A percentile compares a stretch with the other conserved stretches of the same genome.
phyloP scores from a whole-genome alignment of 306 rosid genomes.

The Vigna radiata region DNA sequence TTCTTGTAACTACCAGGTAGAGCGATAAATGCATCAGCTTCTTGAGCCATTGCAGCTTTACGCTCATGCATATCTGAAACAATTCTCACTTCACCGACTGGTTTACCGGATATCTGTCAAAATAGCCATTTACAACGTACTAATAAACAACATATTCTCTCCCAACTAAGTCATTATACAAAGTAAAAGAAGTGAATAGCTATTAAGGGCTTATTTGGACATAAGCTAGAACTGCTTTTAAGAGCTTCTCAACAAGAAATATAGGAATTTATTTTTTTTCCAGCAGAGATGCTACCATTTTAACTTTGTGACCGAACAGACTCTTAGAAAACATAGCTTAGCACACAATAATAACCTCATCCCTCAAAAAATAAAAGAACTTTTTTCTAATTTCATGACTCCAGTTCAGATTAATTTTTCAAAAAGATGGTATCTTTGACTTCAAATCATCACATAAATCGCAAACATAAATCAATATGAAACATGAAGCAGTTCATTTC shows the following conservation, averaged over 20 bases:
- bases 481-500: slow-evolving; percentile 29
- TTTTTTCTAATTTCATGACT: not conserved
- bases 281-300: too few species aligned
- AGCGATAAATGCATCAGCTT: slow-evolving; percentile 94
- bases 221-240: too few species aligned
- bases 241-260: too few species aligned
- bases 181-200: slow-evolving; percentile 28
- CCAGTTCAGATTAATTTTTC: slow-evolving; percentile 10
- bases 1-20: slow-evolving; percentile 76
- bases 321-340: not conserved
- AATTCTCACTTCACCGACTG: slow-evolving; percentile 91
- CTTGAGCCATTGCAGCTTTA: slow-evolving; percentile 92
- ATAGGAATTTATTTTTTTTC: too few species aligned
- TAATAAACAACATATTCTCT: slow-evolving; percentile 9
- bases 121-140: not conserved
- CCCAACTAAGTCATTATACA: not conserved
- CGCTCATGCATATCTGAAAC: slow-evolving; percentile 98
- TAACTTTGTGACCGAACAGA: too few species aligned
- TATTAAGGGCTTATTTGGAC: too few species aligned
- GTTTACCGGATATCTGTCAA: slow-evolving; percentile 86
- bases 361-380: not conserved
- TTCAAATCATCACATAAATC: slow-evolving; percentile 5
- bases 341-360: not conserved
- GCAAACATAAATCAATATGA: slow-evolving; percentile 22
- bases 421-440: slow-evolving; percentile 4